Evolutionary conservation across 768 basidiomycete species (phyloP), one percentile per base, ranked within the genome.

Genomic region (Pulveroboletus sp.): DNA sequence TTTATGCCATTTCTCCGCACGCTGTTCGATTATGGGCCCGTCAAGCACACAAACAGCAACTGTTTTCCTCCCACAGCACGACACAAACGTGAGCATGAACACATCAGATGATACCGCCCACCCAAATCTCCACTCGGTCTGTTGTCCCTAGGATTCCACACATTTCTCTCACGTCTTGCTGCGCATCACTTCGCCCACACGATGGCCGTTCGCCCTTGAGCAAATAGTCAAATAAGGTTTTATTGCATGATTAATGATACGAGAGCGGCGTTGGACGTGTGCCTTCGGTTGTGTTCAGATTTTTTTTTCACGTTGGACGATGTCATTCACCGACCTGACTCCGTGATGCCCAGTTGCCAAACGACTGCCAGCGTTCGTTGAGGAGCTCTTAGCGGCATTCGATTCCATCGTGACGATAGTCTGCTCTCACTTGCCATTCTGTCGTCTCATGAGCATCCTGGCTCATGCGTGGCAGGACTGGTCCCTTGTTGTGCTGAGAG

Each of bases 191-290:
- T 55, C 39, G 49, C 45, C 54, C 57, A 57, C 57, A 57, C 48
- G 59, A 49, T 54, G 57, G 35, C 50, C 47, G 36, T 43, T 47
- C 37, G 14, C 24, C 45, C 31, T 50, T 33, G 50, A 54, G 40
- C 49, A 39, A 50, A 37, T 37, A 39, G 39, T 55, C 53, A 53
- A 46, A 57, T 56, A 57, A 60, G 56, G 58, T 51, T 59, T 57
- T 51, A 60, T 53, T 51, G 26, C 37, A 38, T 31, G 18, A 47
- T 60, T 48, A 40, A 50, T 59, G 42, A 39, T 40, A 21, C 46
- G 39, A 50, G 42, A 59, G 17, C 54, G 55, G 31, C n/a, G 28
- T 49, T 62, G 52, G 58, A 45, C 62, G 51, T 49, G 51, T 50
- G 50, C 52, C 40, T 47, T 48, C 41, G 24, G 46, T 47, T 27